Evolutionary conservation across 345 rosid species (phyloP).

Genomic region (Eucalyptus caleyi): DNA sequence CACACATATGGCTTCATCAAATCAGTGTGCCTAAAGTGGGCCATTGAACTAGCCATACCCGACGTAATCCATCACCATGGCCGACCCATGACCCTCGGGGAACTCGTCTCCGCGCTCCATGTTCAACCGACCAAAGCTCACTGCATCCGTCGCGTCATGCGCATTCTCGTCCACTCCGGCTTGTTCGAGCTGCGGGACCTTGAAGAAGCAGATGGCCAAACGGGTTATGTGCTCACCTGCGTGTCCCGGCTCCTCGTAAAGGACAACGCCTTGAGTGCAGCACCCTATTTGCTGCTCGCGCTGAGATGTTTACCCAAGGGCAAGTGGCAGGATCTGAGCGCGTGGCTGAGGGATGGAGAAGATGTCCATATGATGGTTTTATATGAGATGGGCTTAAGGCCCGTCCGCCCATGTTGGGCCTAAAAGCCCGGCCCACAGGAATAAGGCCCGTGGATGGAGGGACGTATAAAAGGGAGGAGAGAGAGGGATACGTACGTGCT

Average conservation of each 20-base stretch:
- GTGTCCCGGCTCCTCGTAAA: conserved; percentile 7
- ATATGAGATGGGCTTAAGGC: no score
- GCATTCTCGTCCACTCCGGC: conserved; percentile 16
- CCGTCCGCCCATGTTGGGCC: no score
- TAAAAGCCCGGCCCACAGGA: no score
- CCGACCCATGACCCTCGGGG: conserved; percentile 11
- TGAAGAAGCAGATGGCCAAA: background rate
- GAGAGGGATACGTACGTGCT: no score
- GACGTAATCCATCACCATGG: conserved; percentile 23
- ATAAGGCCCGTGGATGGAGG: no score
- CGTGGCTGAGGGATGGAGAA: conserved; percentile 8
- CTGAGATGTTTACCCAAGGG: background rate
- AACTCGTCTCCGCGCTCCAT: conserved; percentile 1
- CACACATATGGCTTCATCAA: background rate
- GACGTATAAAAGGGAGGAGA: no score
- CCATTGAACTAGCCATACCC: conserved; percentile 20
- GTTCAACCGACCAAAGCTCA: conserved; percentile 2
- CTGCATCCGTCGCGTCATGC: conserved; percentile 14
- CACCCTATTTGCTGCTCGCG: background rate
- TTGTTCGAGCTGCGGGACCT: conserved; percentile 1
- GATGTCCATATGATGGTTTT: no score
- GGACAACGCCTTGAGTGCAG: background rate
- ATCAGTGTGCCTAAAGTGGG: conserved; percentile 23
- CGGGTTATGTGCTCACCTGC: conserved; percentile 3
- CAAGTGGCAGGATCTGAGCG: background rate